A percentile compares a stretch with the other conserved stretches of the same genome.
Conservation (phyloP, 2,329 filamentous ascomycete genomes). For the Magnaporthiopsis rhizophila region DNA sequence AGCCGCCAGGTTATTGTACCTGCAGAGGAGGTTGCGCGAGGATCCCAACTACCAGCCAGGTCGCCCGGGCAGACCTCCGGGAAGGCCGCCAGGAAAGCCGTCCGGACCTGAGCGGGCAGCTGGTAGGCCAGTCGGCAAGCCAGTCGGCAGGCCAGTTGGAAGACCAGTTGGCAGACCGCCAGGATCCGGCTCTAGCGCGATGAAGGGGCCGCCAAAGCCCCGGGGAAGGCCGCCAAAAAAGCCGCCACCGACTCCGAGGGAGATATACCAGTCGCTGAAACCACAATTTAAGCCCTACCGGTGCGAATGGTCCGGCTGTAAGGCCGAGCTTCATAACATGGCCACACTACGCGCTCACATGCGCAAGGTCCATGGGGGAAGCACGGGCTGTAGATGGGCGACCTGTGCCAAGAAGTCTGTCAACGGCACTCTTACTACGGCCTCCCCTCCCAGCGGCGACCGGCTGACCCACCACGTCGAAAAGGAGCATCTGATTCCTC, state of each 20-base stretch:
- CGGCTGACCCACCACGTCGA: conserved; percentile 45
- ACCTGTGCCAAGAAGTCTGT: conserved; percentile 23
- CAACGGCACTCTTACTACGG: conserved; percentile 8
- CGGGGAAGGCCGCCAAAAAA: conserved; percentile 34
- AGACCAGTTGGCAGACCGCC: conserved; percentile 1
- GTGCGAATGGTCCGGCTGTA: conserved; percentile 53
- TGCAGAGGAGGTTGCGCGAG: neutral
- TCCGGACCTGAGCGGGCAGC: neutral
- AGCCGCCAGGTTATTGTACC: conserved; percentile 1
- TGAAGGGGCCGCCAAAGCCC: conserved; percentile 21
- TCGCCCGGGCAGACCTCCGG: neutral
- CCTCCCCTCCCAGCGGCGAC: conserved; percentile 8
- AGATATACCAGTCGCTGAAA: conserved; percentile 32
- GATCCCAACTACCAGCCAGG: neutral
- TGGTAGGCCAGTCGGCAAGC: neutral
- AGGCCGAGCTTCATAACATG: conserved; percentile 54
- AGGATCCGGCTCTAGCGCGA: neutral
- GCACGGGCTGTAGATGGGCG: conserved; percentile 29
- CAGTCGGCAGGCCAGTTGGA: neutral
- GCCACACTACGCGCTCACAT: conserved; percentile 50
- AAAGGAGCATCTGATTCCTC: conserved; percentile 40
- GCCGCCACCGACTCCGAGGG: conserved; percentile 28
- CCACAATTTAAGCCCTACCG: conserved; percentile 42
- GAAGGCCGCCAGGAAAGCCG: neutral
- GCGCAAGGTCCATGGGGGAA: conserved; percentile 35